Percentiles rank a stretch among this genome's conserved stretches.
phyloP scores from a whole-genome alignment of 345 rosid genomes.

The Eucalyptus regnans region DNA sequence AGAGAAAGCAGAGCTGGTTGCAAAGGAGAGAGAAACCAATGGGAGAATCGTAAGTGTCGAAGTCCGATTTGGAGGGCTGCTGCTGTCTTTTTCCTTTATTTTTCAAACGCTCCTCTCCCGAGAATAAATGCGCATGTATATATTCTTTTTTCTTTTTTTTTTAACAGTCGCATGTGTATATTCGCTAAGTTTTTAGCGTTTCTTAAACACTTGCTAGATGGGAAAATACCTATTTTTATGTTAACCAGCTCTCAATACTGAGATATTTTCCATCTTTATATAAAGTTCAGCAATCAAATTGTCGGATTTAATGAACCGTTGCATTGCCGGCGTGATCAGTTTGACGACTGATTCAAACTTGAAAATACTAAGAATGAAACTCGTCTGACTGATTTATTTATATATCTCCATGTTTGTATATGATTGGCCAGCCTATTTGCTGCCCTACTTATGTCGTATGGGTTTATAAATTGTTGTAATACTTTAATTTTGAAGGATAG shows the following conservation, averaged over 20 bases:
- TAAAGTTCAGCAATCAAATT: not conserved
- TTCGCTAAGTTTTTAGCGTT: not conserved
- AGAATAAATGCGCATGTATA: not conserved
- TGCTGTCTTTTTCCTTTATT: not conserved
- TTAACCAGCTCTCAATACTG: not conserved
- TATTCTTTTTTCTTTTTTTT: no score
- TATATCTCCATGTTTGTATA: not conserved
- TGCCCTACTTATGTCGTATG: not conserved
- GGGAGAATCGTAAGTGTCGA: not conserved
- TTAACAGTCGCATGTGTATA: not conserved
- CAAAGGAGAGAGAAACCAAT: not conserved
- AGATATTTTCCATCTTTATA: not conserved
- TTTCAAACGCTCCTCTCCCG: not conserved
- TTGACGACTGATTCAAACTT: rapidly evolving
- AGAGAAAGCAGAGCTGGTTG: not conserved
- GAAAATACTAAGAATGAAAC: not conserved
- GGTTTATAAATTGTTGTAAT: not conserved
- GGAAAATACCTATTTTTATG: not conserved
- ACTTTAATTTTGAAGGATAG: not conserved
- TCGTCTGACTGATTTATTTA: rapidly evolving
- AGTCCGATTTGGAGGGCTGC: not conserved
- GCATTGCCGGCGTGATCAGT: rapidly evolving
- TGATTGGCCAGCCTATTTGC: rapidly evolving
- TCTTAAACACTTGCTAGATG: not conserved
- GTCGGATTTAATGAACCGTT: not conserved